phyloP scores from a whole-genome alignment of 306 rosid species.

The Cucumis cinereus region DNA sequence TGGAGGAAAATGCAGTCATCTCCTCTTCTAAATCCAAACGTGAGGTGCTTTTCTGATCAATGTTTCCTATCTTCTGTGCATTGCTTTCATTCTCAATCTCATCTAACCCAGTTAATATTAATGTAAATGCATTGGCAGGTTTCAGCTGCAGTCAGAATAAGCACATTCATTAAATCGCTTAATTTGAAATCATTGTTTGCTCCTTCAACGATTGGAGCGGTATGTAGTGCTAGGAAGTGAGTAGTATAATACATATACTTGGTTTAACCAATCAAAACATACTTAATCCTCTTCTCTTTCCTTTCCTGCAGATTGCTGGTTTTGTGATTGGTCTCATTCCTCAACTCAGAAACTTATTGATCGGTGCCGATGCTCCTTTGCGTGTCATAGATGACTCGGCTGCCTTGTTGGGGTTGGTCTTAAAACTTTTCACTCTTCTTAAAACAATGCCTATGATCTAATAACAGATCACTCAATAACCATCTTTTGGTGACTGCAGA shows the following conservation, averaged over 20 bases:
- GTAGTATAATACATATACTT: neutral
- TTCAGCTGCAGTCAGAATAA: conserved; percentile 15
- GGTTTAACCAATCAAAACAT: neutral
- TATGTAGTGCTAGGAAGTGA: conserved; percentile 7
- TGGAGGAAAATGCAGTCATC: conserved; percentile 21
- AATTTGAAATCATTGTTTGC: conserved; percentile 50
- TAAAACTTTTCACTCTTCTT: neutral
- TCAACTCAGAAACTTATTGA: conserved; percentile 24
- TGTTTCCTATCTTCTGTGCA: neutral
- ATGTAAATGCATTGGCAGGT: conserved; percentile 8
- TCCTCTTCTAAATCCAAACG: conserved; percentile 13
- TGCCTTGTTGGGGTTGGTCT: conserved; percentile 48
- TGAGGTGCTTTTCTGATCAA: conserved; percentile 23
- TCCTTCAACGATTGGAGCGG: conserved; percentile 82
- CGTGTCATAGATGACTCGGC: conserved; percentile 55
- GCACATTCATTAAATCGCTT: conserved; percentile 11
- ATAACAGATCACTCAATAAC: neutral
- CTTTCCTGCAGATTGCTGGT: conserved; percentile 37
- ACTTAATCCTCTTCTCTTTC: neutral
- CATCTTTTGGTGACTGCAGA: conserved; percentile 17
- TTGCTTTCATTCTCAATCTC: neutral
- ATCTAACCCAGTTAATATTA: no score
- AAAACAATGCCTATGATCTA: neutral
- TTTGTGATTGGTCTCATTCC: conserved; percentile 51
- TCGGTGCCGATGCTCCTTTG: conserved; percentile 61